A percentile compares a stretch with the other conserved stretches of the same genome.
Evolutionary conservation across 129 eudicot genomes (phyloP).

Genomic region (Flaveria brownii): DNA sequence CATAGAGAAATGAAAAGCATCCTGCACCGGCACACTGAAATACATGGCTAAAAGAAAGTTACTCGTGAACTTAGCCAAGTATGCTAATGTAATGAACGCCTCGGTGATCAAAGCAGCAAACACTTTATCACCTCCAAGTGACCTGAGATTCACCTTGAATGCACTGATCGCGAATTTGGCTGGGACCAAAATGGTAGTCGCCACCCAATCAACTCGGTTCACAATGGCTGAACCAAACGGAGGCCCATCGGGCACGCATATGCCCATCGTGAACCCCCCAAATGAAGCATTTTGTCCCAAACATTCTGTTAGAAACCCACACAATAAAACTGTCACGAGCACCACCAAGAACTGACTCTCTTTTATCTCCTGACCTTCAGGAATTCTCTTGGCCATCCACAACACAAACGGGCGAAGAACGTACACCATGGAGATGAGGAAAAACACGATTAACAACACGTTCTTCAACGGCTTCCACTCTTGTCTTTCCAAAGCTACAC

Average conservation of each 20-base stretch:
- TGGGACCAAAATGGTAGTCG: constrained; percentile 53
- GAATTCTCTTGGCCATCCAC: constrained; percentile 39
- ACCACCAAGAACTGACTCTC: constrained; percentile 45
- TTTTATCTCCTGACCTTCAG: constrained; percentile 47
- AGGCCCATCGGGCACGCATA: constrained; percentile 62
- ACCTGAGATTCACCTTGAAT: constrained; percentile 27
- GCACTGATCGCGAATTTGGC: constrained; percentile 49
- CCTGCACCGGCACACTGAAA: constrained; percentile 40
- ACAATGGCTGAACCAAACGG: constrained; percentile 57
- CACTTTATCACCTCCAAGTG: constrained; percentile 30
- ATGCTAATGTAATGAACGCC: constrained; percentile 38
- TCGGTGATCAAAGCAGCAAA: constrained; percentile 28
- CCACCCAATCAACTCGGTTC: constrained; percentile 47
- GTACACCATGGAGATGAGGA: constrained; percentile 24
- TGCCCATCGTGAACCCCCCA: constrained; percentile 53
- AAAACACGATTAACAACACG: constrained; percentile 7
- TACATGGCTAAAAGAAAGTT: constrained; percentile 40
- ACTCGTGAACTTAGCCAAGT: constrained; percentile 51
- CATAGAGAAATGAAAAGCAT: constrained; percentile 50
- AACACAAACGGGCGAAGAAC: constrained; percentile 41
- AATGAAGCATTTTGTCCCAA: constrained; percentile 44
- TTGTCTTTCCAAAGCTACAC: constrained; percentile 11
- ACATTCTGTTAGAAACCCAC: constrained; percentile 47
- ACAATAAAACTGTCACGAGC: constrained; percentile 35
- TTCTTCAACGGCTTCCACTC: constrained; percentile 21